Percentiles rank a stretch among this genome's conserved stretches.
Conservation (phyloP, 768 basidiomycete species). For the Neoboletus subvelutipes region DNA sequence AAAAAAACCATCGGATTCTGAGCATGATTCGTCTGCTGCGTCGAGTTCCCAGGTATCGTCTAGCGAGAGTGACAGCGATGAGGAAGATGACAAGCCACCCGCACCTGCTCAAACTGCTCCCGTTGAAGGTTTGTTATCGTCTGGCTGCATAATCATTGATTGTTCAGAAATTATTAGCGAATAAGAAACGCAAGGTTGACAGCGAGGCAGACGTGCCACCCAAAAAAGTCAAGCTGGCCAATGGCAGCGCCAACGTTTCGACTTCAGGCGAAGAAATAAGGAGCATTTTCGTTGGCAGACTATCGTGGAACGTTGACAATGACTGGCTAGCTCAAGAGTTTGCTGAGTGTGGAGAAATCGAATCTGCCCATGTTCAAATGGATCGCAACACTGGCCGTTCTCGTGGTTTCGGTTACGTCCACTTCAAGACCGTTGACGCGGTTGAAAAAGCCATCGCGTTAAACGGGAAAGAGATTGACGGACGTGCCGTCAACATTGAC, state of each 20-base stretch:
- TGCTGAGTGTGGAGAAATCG: conserved; percentile 82
- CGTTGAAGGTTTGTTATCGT: conserved; percentile 37
- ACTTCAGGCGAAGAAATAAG: conserved; percentile 48
- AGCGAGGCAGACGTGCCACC: conserved; percentile 54
- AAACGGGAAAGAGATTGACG: conserved; percentile 89
- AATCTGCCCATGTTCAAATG: conserved; percentile 84
- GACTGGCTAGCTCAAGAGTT: conserved; percentile 94
- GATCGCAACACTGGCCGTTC: conserved; percentile 81
- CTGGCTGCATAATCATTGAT: neutral
- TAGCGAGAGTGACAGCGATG: conserved; percentile 7
- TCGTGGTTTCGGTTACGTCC: conserved; percentile 83
- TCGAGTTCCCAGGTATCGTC: conserved; percentile 17
- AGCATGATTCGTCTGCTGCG: conserved; percentile 2
- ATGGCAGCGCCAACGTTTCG: conserved; percentile 42
- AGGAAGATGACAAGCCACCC: conserved; percentile 1
- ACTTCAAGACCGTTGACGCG: conserved; percentile 67
- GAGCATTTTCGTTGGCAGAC: conserved; percentile 86
- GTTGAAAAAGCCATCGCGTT: conserved; percentile 79
- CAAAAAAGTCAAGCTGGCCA: conserved; percentile 82
- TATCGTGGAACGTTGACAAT: conserved; percentile 97
- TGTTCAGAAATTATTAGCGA: conserved; percentile 3
- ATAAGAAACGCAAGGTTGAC: conserved; percentile 81
- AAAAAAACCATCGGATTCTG: neutral
- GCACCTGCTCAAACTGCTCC: conserved; percentile 45
- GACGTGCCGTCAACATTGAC: conserved; percentile 85